phyloP scores from a whole-genome alignment of 2,329 filamentous ascomycete species.

The Diplodia corticola region DNA sequence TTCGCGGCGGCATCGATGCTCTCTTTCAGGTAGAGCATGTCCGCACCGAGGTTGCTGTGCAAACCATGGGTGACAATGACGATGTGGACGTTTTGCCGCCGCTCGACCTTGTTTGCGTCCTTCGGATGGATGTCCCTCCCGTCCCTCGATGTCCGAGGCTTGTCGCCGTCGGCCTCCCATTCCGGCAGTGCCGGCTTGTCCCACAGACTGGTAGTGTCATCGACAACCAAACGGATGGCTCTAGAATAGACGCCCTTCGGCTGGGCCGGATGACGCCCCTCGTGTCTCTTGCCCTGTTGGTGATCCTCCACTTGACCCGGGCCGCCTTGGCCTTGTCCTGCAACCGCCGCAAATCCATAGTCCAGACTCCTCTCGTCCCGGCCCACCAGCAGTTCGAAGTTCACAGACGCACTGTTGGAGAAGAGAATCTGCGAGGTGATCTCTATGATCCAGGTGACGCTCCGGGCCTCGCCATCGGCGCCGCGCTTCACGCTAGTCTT shows the following conservation, averaged over 20 bases:
- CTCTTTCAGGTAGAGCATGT: conserved; percentile 97
- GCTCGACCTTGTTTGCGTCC: conserved; percentile 40
- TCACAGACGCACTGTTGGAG: conserved; percentile 81
- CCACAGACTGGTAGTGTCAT: conserved; percentile 89
- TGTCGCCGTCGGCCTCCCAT: conserved; percentile 45
- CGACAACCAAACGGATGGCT: conserved; percentile 73
- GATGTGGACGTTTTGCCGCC: conserved; percentile 79
- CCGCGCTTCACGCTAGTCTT: conserved; percentile 42
- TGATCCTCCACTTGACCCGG: conserved; percentile 77
- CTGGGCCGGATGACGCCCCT: conserved; percentile 60
- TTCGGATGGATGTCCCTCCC: conserved; percentile 23
- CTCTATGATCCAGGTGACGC: conserved; percentile 85
- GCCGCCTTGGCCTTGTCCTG: conserved; percentile 47
- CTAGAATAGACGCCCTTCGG: conserved; percentile 79
- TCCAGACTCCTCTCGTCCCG: conserved; percentile 82
- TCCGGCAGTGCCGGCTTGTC: conserved; percentile 82
- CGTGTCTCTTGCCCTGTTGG: conserved; percentile 62
- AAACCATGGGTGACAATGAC: conserved; percentile 92
- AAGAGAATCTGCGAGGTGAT: conserved; percentile 92
- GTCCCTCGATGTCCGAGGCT: conserved; percentile 35
- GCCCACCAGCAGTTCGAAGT: conserved; percentile 83
- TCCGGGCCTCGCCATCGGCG: conserved; percentile 47
- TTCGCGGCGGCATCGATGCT: conserved; percentile 84
- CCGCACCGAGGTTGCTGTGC: conserved; percentile 91
- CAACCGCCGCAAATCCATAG: conserved; percentile 59